These are phyloP conservation scores for Gracilaria caudata DNA, from an alignment of 23 red algal genomes.

Conservation along the genomic window DNA sequence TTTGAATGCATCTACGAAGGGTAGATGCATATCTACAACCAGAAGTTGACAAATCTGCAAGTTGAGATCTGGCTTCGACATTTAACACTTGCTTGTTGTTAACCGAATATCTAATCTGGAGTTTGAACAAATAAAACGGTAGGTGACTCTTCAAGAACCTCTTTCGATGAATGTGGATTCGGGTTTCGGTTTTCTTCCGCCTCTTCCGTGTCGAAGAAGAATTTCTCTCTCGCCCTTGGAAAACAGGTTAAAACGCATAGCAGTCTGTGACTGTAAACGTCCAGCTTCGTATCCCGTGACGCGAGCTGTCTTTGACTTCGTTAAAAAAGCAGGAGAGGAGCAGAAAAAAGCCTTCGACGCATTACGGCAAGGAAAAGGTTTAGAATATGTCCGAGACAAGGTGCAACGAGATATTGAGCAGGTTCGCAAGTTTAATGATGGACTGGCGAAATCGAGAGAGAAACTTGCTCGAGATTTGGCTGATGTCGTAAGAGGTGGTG, in stretches of 20 bases:
- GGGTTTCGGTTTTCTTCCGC: slow-evolving; percentile 6
- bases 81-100: too few relatives aligned
- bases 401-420: slow-evolving; percentile 73
- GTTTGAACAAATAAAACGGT: too few relatives aligned
- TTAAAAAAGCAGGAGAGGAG: slow-evolving; percentile 60
- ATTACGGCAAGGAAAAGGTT: slow-evolving; percentile 54
- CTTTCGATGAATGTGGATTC: neutral
- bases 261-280: neutral
- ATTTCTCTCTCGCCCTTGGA: neutral
- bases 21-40: too few relatives aligned
- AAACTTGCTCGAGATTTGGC: slow-evolving; percentile 82
- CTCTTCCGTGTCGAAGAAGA: neutral
- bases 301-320: slow-evolving; percentile 62
- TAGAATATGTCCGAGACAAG: slow-evolving; percentile 84
- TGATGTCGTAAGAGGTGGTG: slow-evolving; percentile 46
- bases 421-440: slow-evolving; percentile 82
- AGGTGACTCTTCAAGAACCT: neutral
- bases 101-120: too few relatives aligned
- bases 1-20: too few relatives aligned
- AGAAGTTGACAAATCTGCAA: too few relatives aligned
- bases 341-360: slow-evolving; percentile 70
- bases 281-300: neutral
- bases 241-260: neutral
- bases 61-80: too few relatives aligned
- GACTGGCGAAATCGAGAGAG: slow-evolving; percentile 84